Conservation (phyloP, 768 basidiomycete genomes). For the Psilocybe azurescens region DNA sequence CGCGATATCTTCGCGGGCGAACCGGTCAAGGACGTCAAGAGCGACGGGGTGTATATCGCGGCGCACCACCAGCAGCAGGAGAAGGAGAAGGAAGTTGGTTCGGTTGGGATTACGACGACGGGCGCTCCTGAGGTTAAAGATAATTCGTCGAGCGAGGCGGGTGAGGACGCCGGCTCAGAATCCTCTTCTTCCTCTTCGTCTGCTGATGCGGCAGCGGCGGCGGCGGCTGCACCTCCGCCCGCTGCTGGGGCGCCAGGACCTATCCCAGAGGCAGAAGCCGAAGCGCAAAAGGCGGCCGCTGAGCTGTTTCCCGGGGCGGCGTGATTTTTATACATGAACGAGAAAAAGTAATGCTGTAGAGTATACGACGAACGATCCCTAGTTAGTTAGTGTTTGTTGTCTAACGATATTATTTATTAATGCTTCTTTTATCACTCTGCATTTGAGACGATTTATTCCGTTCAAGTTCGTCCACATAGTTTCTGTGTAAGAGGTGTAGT, state of each 20-base stretch:
- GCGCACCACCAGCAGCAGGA: slow-evolving; percentile 5
- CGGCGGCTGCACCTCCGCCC: slow-evolving; percentile 11
- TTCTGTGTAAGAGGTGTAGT: neutral
- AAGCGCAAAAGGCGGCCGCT: slow-evolving; percentile 56
- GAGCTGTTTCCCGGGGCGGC: slow-evolving; percentile 55
- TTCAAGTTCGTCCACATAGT: too few species aligned
- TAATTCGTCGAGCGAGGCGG: slow-evolving; percentile 5
- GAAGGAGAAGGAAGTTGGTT: slow-evolving; percentile 28
- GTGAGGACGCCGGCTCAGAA: slow-evolving; percentile 7
- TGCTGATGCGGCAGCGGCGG: neutral
- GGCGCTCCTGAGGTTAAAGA: neutral
- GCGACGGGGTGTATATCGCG: slow-evolving; percentile 31
- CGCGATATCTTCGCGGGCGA: slow-evolving; percentile 71
- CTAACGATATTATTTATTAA: slow-evolving; percentile 16
- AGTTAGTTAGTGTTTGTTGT: neutral
- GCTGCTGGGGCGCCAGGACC: slow-evolving; percentile 39
- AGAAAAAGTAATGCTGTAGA: slow-evolving; percentile 14
- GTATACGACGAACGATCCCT: neutral
- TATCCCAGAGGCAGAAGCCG: slow-evolving; percentile 51
- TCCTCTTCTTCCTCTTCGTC: neutral
- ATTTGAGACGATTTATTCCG: too few species aligned
- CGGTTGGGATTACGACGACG: slow-evolving; percentile 16
- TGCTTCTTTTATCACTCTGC: neutral
- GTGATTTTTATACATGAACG: neutral
- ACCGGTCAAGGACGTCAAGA: slow-evolving; percentile 52